Base-by-base conservation (phyloP, 2,329 filamentous ascomycete species). In the Aspergillus japonicus region DNA sequence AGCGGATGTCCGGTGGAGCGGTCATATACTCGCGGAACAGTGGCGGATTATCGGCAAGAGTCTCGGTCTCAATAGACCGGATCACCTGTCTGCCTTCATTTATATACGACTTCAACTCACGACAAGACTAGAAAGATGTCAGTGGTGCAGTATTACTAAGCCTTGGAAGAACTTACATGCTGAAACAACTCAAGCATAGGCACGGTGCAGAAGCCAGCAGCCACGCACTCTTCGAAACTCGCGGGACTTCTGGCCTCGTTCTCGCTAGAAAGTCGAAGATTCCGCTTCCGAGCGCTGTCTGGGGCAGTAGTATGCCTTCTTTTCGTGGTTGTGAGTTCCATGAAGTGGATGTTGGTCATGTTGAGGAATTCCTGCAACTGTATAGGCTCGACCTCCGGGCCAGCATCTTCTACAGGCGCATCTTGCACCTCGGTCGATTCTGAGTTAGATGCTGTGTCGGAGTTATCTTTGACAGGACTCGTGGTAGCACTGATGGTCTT, bases 311-410 rank as follows among this genome's bases (percentile, higher is more conserved):
- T 98, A 68, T 96, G 90, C 57, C 95, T 85, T 66, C 94, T 84
- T 74, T 98, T 98, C 1, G 93, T 97, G 0, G 94, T 96, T n/a
- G 89, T 96, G 53, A 99, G 82, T 73, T 99, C 95, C 90, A 99
- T 97, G 78, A 99, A 99, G 56, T 93, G 91, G 69, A 99, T 96
- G 60, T 91, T 96, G 2, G 94, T 97, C 87, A 96, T 88, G 63
- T 96, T 91, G 49, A 99, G 80, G 77, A 99, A 99, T 56, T 96
- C 90, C 67, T 96, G 92, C 3, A 99, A 82, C 50, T 93, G 89
- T 56, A 96, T 92, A 23, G 83, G 81, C n/a, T 86, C 83, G 5
- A 79, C 73, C 50, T 82, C 77, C 31, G 79, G 66, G 33, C 82
- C 78, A 6, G 69, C 64, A n/a, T 81, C 78, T 59, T 82, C 75